Evolutionary conservation across 2,329 filamentous ascomycete species (phyloP).

Genomic region (Botrytis byssoidea): DNA sequence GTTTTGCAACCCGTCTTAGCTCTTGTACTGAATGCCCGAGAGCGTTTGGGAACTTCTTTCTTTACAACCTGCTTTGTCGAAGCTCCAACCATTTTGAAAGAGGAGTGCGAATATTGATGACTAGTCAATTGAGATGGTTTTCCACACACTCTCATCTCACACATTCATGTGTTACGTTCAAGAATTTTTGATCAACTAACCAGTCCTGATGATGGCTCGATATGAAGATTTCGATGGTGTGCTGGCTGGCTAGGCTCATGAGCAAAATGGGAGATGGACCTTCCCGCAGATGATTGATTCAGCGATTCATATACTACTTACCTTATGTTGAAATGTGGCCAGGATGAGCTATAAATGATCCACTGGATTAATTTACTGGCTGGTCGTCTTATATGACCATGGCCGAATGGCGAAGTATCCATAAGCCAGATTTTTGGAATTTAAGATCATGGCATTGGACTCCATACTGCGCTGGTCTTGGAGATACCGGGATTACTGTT

Average conservation of each 20-base stretch:
- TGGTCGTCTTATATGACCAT: constrained; percentile 2
- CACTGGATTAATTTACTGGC: neutral
- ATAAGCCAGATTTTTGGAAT: neutral
- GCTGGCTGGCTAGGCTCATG: neutral
- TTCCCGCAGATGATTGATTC: neutral
- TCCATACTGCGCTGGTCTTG: neutral
- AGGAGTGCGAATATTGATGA: neutral
- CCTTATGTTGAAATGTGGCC: neutral
- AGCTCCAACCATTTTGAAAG: constrained; percentile 1
- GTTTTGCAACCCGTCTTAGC: constrained; percentile 24
- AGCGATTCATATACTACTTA: neutral
- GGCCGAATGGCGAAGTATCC: constrained; percentile 1
- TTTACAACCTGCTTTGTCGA: neutral
- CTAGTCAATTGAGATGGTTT: neutral
- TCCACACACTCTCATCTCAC: neutral
- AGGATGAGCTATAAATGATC: neutral
- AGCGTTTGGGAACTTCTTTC: constrained; percentile 17
- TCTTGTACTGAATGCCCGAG: constrained; percentile 21
- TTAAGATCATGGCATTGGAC: neutral
- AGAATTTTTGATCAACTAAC: neutral
- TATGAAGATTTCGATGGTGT: neutral
- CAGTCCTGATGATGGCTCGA: neutral
- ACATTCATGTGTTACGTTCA: neutral
- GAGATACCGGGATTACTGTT: constrained; percentile 2
- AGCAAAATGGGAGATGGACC: neutral